Base-by-base conservation (phyloP, 1,284 basidiomycete genomes). In the Fomes fomentarius region DNA sequence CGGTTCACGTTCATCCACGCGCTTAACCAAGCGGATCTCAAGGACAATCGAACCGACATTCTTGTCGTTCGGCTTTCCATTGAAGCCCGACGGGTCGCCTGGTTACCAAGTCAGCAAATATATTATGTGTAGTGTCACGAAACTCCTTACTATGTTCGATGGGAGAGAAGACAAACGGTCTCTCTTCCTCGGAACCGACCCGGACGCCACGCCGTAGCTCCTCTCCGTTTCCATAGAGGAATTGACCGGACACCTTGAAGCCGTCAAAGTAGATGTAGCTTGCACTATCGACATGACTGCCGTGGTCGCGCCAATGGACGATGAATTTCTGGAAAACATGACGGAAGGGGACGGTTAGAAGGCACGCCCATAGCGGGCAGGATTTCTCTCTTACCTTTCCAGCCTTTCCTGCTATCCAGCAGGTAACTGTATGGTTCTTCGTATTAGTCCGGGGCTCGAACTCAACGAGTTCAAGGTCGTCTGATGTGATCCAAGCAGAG, bases 401-500 rank as follows among this genome's bases (percentile, higher is more conserved):
- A 24, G 72, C 71, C 49, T 79, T 73, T 53, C 84, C 78, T 3
- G 83, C 78, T 58, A 89, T 81, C 84, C 83, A 88, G 63, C 87
- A 88, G 0, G 80, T 80, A 4, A 84, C 76, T 19, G 71, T 74
- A 57, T 80, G 68, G 5, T 64, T 63, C 5, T 70, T 64, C 3
- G 61, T 57, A 54, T 85, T 80, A 26, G 80, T 65, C 2, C 76
- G 72, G 10, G 76, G 70, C 15, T 83, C 68, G 66, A 83, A 82
- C 66, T 86, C 84, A 7, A 71, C 75, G 9, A 87, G 61, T 17
- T 69, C 63, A 47, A 72, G 60, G 3, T 76, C 79, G 33, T 82
- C 76, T 37, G 74, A 78, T 30, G 74, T 71, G 47, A 89, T 82
- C 81, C 85, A 89, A 19, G 87, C 85, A 19, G 81, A 83, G 68